A percentile compares a stretch with the other conserved stretches of the same genome.
These are phyloP conservation scores for Capronia epimyces DNA, from an alignment of 2,329 filamentous ascomycete genomes.

Conservation along the genomic window DNA sequence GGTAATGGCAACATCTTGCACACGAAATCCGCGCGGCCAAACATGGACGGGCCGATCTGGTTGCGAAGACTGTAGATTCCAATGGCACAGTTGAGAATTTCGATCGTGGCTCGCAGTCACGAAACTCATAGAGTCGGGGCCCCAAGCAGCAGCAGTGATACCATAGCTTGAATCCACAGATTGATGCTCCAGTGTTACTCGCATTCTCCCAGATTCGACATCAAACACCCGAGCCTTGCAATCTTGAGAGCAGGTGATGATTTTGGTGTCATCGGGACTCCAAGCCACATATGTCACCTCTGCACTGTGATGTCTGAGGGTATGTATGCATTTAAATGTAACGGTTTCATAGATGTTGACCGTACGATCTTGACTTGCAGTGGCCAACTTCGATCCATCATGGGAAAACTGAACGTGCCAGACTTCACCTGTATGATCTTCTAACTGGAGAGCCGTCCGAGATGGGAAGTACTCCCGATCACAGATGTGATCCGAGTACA, in stretches of 20 bases:
- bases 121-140: conserved; percentile 68
- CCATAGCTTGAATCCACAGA: conserved; percentile 58
- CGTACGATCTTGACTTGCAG: conserved; percentile 67
- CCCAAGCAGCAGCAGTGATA: conserved; percentile 87
- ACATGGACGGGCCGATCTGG: conserved; percentile 20
- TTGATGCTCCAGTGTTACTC: conserved; percentile 60
- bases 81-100: conserved; percentile 62
- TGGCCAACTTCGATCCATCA: conserved; percentile 75
- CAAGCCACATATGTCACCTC: conserved; percentile 78
- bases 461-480: conserved; percentile 74
- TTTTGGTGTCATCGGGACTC: conserved; percentile 83
- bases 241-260: conserved; percentile 78
- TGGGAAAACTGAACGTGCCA: conserved; percentile 91
- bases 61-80: conserved; percentile 47
- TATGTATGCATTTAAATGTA: conserved; percentile 60
- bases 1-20: conserved; percentile 80
- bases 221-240: conserved; percentile 71
- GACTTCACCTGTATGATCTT: conserved; percentile 72
- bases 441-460: conserved; percentile 63
- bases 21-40: conserved; percentile 60
- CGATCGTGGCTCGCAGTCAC: conserved; percentile 72
- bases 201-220: conserved; percentile 58
- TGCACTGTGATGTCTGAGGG: conserved; percentile 59
- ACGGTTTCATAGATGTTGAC: conserved; percentile 78
- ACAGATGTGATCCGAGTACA: conserved; percentile 85